Percentiles rank a stretch among this genome's conserved stretches.
These are phyloP conservation scores for Aspergillus quadrilineatus DNA, from an alignment of 2,329 filamentous ascomycete genomes.

Conservation along the genomic window DNA sequence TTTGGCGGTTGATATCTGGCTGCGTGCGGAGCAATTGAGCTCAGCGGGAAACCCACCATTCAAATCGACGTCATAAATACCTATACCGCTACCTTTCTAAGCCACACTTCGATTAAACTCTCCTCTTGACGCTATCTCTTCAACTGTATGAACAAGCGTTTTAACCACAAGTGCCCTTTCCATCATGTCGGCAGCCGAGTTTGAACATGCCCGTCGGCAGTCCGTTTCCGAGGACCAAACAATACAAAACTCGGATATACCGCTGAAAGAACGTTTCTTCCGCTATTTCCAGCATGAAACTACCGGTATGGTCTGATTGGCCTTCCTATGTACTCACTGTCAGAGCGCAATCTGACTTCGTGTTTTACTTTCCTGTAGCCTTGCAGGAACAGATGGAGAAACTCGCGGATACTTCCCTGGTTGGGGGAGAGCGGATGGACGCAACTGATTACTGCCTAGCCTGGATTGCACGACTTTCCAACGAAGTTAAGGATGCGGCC, in stretches of 20 bases:
- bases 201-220: constrained; percentile 29
- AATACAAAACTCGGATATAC: constrained; percentile 37
- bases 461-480: constrained; percentile 75
- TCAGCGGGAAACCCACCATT: constrained; percentile 1
- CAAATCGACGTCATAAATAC: constrained; percentile 37
- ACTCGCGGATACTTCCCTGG: constrained; percentile 61
- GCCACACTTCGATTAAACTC: not conserved
- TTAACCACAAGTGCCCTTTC: not conserved
- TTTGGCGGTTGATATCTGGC: not conserved
- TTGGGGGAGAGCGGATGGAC: constrained; percentile 74
- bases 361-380: constrained; percentile 47
- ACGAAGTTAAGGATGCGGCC: constrained; percentile 79
- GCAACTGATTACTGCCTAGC: constrained; percentile 78
- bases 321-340: constrained; percentile 6
- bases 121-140: not conserved
- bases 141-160: not conserved
- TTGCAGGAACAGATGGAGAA: constrained; percentile 73
- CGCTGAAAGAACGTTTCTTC: constrained; percentile 76
- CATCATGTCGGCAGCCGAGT: constrained; percentile 33
- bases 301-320: constrained; percentile 54
- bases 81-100: not conserved
- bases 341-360: constrained; percentile 20
- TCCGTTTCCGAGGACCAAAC: constrained; percentile 36
- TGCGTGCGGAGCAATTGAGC: not conserved
- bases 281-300: constrained; percentile 77